Percentiles rank a stretch among this genome's conserved stretches.
phyloP scores from a whole-genome alignment of 1,139 yeast species.

The Candida smagusa region DNA sequence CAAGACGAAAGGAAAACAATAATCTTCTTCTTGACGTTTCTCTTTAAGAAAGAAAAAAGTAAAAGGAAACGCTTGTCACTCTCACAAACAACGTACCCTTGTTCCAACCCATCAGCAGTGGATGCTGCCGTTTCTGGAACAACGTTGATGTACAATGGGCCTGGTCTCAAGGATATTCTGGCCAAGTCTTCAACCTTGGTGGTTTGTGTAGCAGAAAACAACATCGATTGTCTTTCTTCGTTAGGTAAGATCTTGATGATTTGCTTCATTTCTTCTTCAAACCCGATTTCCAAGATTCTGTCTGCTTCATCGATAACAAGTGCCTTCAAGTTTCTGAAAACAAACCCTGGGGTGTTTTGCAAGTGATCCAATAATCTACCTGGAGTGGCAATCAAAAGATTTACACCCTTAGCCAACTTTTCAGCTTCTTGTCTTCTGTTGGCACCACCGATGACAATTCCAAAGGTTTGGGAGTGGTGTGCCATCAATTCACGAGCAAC shows the following conservation, averaged over 20 bases:
- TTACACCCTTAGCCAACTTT: constrained; percentile 89
- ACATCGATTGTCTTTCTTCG: constrained; percentile 93
- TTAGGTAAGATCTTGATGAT: constrained; percentile 90
- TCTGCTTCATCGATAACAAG: constrained; percentile 96
- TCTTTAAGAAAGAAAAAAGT: constrained; percentile 86
- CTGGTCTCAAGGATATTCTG: constrained; percentile 89
- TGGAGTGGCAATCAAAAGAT: constrained; percentile 91
- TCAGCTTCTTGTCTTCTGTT: constrained; percentile 97
- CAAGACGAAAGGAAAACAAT: constrained; percentile 95
- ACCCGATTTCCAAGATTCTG: constrained; percentile 93
- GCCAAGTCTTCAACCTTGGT: constrained; percentile 98
- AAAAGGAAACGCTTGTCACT: constrained; percentile 90
- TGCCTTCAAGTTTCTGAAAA: constrained; percentile 91
- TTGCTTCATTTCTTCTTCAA: constrained; percentile 98
- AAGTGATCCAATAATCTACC: constrained; percentile 95
- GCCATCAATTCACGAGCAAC: constrained; percentile 93
- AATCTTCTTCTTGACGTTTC: constrained; percentile 84
- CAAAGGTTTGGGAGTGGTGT: constrained; percentile 89
- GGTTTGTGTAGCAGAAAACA: constrained; percentile 97
- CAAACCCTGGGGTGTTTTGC: constrained; percentile 92
- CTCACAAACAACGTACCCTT: constrained; percentile 96
- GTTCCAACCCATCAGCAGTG: constrained; percentile 96
- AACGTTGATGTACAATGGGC: constrained; percentile 94
- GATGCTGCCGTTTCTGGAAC: constrained; percentile 79
- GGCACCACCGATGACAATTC: constrained; percentile 97